Conservation (phyloP, 164 flowering plant species). For the Sedum album region DNA sequence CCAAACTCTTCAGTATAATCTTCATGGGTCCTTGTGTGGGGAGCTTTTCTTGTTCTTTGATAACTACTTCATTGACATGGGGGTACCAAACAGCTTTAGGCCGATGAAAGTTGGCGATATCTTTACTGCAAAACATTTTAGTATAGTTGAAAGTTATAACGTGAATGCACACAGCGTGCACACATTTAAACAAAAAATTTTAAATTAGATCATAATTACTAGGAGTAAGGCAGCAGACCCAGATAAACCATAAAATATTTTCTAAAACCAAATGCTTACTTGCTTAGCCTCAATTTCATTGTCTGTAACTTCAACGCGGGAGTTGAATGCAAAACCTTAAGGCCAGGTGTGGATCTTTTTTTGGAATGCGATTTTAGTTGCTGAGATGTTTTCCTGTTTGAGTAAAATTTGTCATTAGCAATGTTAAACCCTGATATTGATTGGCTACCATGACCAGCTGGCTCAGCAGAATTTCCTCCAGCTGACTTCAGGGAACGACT, state of each 20-base stretch:
- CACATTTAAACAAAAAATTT: neutral
- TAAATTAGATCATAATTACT: neutral
- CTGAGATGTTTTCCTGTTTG: slow-evolving; percentile 74
- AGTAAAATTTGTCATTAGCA: slow-evolving; percentile 83
- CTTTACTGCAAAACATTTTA: slow-evolving; percentile 58
- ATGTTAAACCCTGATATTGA: slow-evolving; percentile 63
- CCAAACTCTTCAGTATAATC: slow-evolving; percentile 84
- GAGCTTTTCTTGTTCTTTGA: slow-evolving; percentile 70
- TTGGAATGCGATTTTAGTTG: slow-evolving; percentile 73
- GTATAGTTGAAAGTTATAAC: neutral
- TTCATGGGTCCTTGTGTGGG: slow-evolving; percentile 74
- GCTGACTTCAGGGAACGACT: slow-evolving; percentile 39
- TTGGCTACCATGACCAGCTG: slow-evolving; percentile 39
- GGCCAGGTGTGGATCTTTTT: slow-evolving; percentile 69
- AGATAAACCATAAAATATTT: neutral
- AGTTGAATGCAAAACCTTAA: slow-evolving; percentile 78
- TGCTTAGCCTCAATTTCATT: slow-evolving; percentile 87
- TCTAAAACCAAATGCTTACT: slow-evolving; percentile 44
- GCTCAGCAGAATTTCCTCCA: slow-evolving; percentile 45
- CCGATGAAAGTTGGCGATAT: slow-evolving; percentile 86
- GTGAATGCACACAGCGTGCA: neutral
- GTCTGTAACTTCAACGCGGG: slow-evolving; percentile 90
- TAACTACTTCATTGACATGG: slow-evolving; percentile 82
- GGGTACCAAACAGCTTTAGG: slow-evolving; percentile 96
- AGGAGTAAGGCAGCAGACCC: neutral